Evolutionary conservation across 2,329 filamentous ascomycete species (phyloP).

Genomic region (Sporothrix sp.): DNA sequence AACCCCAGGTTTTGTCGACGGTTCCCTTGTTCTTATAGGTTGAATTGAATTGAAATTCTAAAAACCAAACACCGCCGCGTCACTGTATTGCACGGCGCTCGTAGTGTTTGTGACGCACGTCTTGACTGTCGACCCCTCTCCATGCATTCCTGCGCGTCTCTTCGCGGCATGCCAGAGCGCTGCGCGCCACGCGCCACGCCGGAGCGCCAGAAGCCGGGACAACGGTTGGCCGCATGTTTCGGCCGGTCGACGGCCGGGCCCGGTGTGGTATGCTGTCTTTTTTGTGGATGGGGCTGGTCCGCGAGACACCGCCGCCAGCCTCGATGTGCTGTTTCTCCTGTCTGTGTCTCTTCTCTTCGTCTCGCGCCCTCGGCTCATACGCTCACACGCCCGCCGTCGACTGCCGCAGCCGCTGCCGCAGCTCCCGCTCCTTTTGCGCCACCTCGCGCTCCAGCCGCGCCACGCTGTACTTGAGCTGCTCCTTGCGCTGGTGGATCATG

Average conservation of each 20-base stretch:
- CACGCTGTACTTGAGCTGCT: constrained; percentile 76
- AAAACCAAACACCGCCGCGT: constrained; percentile 1
- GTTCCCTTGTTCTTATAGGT: too few relatives aligned
- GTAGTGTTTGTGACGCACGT: too few relatives aligned
- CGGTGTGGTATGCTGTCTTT: neutral
- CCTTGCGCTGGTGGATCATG: constrained; percentile 69
- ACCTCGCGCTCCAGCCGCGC: constrained; percentile 79
- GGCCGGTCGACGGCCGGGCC: neutral
- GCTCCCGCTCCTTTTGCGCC: constrained; percentile 58
- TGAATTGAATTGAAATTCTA: constrained; percentile 13
- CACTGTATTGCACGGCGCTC: neutral
- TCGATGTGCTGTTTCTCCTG: neutral
- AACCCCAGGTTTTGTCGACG: constrained; percentile 9
- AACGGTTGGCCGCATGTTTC: neutral
- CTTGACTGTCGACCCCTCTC: too few relatives aligned
- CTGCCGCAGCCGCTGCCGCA: constrained; percentile 37
- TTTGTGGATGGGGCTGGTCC: neutral
- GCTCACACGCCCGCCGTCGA: constrained; percentile 5
- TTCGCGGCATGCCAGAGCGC: too few relatives aligned
- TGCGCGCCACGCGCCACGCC: too few relatives aligned
- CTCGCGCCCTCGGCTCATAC: neutral
- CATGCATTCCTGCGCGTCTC: too few relatives aligned
- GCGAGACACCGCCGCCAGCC: neutral
- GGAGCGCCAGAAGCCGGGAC: neutral
- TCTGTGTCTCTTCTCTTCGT: neutral